phyloP scores from a whole-genome alignment of 1,284 basidiomycete species.

The Irpex lacteus region DNA sequence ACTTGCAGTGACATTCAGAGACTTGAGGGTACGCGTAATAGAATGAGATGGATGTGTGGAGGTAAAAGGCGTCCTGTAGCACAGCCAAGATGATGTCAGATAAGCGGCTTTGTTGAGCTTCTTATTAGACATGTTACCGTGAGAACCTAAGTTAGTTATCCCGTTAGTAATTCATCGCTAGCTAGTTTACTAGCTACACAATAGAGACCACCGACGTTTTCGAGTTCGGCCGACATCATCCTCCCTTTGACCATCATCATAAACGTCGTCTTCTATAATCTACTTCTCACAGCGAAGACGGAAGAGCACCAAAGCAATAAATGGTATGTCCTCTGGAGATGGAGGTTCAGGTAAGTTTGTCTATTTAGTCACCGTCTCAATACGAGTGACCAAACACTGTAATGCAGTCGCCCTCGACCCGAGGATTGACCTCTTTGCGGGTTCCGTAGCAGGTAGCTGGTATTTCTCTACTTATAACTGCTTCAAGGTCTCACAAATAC shows the following conservation, averaged over 20 bases:
- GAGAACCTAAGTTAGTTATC: not conserved
- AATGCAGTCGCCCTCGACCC: constrained; percentile 38
- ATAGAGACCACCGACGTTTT: too few relatives aligned
- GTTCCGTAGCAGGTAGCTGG: constrained; percentile 59
- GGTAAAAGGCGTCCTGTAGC: not conserved
- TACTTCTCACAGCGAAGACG: not conserved
- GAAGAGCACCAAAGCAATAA: not conserved
- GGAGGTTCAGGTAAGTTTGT: constrained; percentile 2
- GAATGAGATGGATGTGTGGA: not conserved
- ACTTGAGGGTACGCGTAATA: not conserved
- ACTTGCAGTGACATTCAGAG: constrained; percentile 69
- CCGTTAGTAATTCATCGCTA: too few relatives aligned
- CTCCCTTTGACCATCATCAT: not conserved
- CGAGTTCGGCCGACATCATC: not conserved
- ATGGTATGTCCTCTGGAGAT: not conserved
- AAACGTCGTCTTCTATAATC: not conserved
- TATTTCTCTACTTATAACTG: not conserved
- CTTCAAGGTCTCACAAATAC: not conserved
- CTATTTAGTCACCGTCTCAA: too few relatives aligned
- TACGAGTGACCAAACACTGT: not conserved
- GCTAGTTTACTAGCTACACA: too few relatives aligned
- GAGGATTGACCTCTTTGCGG: constrained; percentile 67
- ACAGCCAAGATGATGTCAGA: not conserved
- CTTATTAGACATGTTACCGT: not conserved
- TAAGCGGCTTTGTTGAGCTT: not conserved